These are phyloP conservation scores for Hemisphaericaspora xylofermentans DNA, from an alignment of 1,139 yeast genomes.

Conservation along the genomic window DNA sequence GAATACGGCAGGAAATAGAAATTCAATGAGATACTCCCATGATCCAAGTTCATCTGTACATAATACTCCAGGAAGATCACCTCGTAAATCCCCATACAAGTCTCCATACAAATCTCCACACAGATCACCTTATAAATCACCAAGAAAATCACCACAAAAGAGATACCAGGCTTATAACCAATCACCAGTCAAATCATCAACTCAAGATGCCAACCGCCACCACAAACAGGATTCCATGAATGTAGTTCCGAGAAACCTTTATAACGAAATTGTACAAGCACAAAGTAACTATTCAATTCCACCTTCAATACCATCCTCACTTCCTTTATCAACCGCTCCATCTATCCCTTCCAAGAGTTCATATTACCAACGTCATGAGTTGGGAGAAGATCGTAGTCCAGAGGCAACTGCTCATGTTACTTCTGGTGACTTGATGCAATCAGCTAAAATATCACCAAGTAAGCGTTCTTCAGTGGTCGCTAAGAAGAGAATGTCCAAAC, in stretches of 20 bases:
- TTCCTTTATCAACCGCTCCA: constrained; percentile 19
- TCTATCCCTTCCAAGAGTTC: constrained; percentile 41
- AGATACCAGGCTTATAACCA: constrained; percentile 14
- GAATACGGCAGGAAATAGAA: constrained; percentile 20
- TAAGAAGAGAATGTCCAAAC: constrained; percentile 34
- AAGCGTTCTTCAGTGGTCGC: constrained; percentile 37
- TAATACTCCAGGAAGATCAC: constrained; percentile 29
- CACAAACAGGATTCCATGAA: constrained; percentile 19
- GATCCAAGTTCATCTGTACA: constrained; percentile 27
- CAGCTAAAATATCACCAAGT: constrained; percentile 29
- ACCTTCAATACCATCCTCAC: constrained; percentile 17
- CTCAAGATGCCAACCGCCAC: constrained; percentile 1
- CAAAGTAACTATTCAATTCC: constrained; percentile 24
- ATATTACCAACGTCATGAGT: constrained; percentile 8
- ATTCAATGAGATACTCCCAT: constrained; percentile 18
- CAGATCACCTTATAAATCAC: constrained; percentile 12
- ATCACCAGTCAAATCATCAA: constrained; percentile 20
- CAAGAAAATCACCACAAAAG: constrained; percentile 23
- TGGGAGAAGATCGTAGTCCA: constrained; percentile 15
- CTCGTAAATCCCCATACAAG: constrained; percentile 17
- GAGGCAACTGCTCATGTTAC: constrained; percentile 21
- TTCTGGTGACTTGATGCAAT: constrained; percentile 26
- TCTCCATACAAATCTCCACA: constrained; percentile 19
- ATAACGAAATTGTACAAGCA: constrained; percentile 46
- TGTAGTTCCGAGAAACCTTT: constrained; percentile 46